phyloP scores from a whole-genome alignment of 768 basidiomycete genomes.

The Podaxis rugospora region DNA sequence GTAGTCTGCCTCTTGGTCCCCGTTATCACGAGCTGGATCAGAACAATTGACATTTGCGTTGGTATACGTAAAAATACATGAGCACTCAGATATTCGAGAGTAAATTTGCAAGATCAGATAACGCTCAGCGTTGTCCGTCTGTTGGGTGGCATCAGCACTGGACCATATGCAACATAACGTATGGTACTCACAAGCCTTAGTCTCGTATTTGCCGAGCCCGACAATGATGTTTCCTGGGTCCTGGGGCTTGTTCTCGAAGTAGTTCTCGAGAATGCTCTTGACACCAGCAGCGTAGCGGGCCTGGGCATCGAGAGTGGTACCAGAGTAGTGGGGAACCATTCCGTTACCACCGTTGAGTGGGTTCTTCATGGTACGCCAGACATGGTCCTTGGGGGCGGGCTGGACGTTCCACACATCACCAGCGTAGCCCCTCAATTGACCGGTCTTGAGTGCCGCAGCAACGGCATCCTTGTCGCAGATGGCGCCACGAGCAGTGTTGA shows the following conservation, averaged over 20 bases:
- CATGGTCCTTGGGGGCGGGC: constrained; percentile 81
- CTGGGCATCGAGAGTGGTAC: constrained; percentile 88
- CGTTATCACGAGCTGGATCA: neutral
- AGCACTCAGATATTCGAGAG: neutral
- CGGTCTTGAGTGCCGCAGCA: constrained; percentile 68
- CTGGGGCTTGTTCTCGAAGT: constrained; percentile 58
- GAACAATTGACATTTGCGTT: neutral
- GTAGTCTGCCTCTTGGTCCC: neutral
- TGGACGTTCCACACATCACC: constrained; percentile 86
- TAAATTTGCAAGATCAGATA: neutral
- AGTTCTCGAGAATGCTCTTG: constrained; percentile 69
- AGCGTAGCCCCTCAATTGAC: constrained; percentile 63
- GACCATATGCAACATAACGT: neutral
- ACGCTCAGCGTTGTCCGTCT: constrained; percentile 50
- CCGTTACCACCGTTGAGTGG: constrained; percentile 82
- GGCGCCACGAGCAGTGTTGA: constrained; percentile 92
- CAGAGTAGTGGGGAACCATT: constrained; percentile 86
- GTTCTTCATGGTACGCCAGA: constrained; percentile 83
- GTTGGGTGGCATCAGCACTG: constrained; percentile 9
- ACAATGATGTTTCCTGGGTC: constrained; percentile 81
- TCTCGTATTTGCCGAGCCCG: constrained; percentile 54
- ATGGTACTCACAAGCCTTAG: constrained; percentile 36
- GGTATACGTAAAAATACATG: neutral
- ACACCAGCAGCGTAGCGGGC: constrained; percentile 76
- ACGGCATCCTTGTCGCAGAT: constrained; percentile 85